A percentile compares a stretch with the other conserved stretches of the same genome.
These are phyloP conservation scores for Allium fistulosum DNA, from an alignment of 106 monocot species.

Conservation along the genomic window DNA sequence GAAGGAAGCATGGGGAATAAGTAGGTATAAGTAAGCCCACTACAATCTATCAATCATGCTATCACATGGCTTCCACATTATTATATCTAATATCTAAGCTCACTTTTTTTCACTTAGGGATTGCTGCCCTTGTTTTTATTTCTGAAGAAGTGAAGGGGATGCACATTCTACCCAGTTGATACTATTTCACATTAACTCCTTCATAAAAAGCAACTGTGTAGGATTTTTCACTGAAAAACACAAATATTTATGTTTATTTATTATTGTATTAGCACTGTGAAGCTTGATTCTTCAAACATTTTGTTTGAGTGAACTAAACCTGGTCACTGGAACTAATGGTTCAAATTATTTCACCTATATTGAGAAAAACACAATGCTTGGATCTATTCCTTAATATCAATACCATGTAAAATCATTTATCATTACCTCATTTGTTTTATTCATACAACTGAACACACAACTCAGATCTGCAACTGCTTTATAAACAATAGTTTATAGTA, in stretches of 20 bases:
- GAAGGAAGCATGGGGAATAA: slow-evolving; percentile 1
- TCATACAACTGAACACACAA: background rate
- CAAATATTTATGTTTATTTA: background rate
- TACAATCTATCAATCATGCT: background rate
- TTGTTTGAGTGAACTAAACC: too few relatives aligned
- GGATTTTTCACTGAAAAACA: background rate
- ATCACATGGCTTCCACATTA: background rate
- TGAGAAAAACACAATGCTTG: background rate
- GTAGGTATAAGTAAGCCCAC: background rate
- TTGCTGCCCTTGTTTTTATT: too few relatives aligned
- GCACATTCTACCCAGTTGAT: too few relatives aligned
- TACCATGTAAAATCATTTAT: background rate
- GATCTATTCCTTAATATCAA: background rate
- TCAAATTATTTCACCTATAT: background rate
- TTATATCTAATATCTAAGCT: background rate
- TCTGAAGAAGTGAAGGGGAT: too few relatives aligned
- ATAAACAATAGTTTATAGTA: background rate
- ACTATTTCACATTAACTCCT: background rate
- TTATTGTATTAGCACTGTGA: background rate
- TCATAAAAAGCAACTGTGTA: background rate
- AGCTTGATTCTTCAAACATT: background rate
- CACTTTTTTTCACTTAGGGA: background rate
- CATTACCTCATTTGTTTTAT: background rate
- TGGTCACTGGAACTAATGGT: too few relatives aligned
- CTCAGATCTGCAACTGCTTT: background rate